Evolutionary conservation across 495 filamentous ascomycete species (phyloP), one percentile per base, ranked within the genome.

Genomic region (Annulohypoxylon maeteangense): DNA sequence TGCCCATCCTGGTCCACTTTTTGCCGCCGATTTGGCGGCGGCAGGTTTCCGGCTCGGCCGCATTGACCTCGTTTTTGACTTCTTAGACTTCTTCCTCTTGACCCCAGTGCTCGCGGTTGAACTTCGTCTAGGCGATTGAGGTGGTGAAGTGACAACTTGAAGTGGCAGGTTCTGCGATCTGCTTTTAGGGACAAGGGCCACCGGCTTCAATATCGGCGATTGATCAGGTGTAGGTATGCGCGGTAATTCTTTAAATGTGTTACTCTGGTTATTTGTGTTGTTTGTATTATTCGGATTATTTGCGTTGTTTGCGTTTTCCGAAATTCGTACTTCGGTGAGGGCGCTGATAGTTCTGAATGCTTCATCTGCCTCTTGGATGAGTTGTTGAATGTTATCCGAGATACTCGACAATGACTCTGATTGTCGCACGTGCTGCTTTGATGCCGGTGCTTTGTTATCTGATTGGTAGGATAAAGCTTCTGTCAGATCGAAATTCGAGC

Each of bases 351-450:
- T 75, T 48, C 76, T 73, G 63, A 83, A 83, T 22, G 82, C 81
- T 58, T 81, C 76, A 53, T 84, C 83, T 4, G 81, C 78, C 68
- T 84, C 81, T 56, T 76, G 75, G 61, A 82, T 81, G 71, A 86
- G 80, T 54, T 80, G 76, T 47, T 80, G 77, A 12, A 81, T 72
- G 65, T 83, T 74, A 56, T 74, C 75, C 1, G 72, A 78, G 51
- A 65, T 62, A 25, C 65, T 48, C 7, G 45, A 53, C 4, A 60
- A 65, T 51, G 66, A 75, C 4, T 70, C 57, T 18, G 70, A 67
- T 4, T 72, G 68, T 11, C 48, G 54, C 31, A 62, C 18, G 11
- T 53, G 40, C 20, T 68, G 59, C 61, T 77, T 75, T 57, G 71
- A 70, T 6, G 53, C 47, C 7, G 71, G 71, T 2, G 70, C 74